Percentiles rank a stretch among this genome's conserved stretches.
Conservation (phyloP, 371 early-diverging fungal genomes). For the Coemansia sp. region DNA sequence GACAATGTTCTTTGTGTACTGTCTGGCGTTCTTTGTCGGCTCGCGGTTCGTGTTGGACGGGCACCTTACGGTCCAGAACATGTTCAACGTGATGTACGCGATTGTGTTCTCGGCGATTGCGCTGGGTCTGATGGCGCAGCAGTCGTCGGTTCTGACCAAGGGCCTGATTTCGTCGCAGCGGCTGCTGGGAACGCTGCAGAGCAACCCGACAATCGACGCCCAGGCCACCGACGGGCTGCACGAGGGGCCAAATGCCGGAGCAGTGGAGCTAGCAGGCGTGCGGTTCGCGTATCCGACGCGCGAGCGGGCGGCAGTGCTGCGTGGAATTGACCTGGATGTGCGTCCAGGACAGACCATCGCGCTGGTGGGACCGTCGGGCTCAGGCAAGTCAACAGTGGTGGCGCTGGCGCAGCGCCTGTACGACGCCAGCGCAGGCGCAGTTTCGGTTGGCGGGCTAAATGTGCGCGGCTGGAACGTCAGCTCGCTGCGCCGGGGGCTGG, state of each 20-base stretch:
- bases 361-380: constrained; percentile 93
- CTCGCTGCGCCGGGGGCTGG: constrained; percentile 69
- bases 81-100: constrained; percentile 72
- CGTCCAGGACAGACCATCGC: constrained; percentile 85
- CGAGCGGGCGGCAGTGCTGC: constrained; percentile 66
- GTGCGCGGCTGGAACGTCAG: constrained; percentile 65
- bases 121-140: constrained; percentile 59
- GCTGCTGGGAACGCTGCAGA: constrained; percentile 60
- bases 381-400: constrained; percentile 85
- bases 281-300: constrained; percentile 77
- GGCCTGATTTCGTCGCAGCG: constrained; percentile 61
- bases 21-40: constrained; percentile 56
- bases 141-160: constrained; percentile 59
- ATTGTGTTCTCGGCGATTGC: constrained; percentile 73
- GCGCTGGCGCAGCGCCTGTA: constrained; percentile 83
- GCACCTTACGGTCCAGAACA: constrained; percentile 34
- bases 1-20: constrained; percentile 63
- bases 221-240: constrained; percentile 46
- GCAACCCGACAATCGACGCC: constrained; percentile 59
- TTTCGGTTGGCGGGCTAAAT: constrained; percentile 68
- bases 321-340: constrained; percentile 74
- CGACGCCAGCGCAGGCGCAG: constrained; percentile 67
- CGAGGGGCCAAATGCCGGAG: constrained; percentile 44
- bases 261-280: constrained; percentile 56
- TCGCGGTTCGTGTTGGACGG: constrained; percentile 40